phyloP scores from a whole-genome alignment of 139 green algal species.

The Mychonastes homosphaera region DNA sequence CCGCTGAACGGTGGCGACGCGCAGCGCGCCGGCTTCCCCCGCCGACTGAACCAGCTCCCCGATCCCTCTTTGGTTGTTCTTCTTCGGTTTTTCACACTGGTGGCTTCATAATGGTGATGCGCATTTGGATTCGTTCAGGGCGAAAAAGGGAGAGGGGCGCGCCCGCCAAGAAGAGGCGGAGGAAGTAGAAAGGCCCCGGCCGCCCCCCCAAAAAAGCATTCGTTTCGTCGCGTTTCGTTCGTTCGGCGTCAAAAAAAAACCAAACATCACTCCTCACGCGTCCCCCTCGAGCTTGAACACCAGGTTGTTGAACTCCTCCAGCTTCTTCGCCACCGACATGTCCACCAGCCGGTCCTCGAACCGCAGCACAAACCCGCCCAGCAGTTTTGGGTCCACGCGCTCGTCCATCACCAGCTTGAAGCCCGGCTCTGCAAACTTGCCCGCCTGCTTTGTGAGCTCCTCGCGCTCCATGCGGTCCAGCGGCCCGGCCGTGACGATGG shows the following conservation, averaged over 20 bases:
- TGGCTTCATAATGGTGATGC: no score
- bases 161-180: no score
- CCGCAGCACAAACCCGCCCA: conserved; percentile 45
- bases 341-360: conserved; percentile 53
- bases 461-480: conserved; percentile 41
- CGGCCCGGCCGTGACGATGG: conserved; percentile 44
- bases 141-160: no score
- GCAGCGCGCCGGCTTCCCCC: no score
- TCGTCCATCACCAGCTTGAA: conserved; percentile 50
- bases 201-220: not conserved
- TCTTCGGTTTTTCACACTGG: no score
- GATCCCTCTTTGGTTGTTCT: no score
- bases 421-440: conserved; percentile 35
- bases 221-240: no score
- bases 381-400: conserved; percentile 41
- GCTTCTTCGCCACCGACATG: conserved; percentile 45
- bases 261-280: no score
- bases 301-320: conserved; percentile 46
- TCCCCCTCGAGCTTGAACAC: conserved; percentile 22
- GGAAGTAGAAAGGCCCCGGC: not conserved
- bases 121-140: no score
- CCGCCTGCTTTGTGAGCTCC: conserved; percentile 36
- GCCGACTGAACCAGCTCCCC: no score
- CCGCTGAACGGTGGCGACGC: no score
- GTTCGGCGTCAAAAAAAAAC: no score